Percentiles rank a stretch among this genome's conserved stretches.
Conservation (phyloP, 768 basidiomycete genomes). For the Pleurotus djamor region DNA sequence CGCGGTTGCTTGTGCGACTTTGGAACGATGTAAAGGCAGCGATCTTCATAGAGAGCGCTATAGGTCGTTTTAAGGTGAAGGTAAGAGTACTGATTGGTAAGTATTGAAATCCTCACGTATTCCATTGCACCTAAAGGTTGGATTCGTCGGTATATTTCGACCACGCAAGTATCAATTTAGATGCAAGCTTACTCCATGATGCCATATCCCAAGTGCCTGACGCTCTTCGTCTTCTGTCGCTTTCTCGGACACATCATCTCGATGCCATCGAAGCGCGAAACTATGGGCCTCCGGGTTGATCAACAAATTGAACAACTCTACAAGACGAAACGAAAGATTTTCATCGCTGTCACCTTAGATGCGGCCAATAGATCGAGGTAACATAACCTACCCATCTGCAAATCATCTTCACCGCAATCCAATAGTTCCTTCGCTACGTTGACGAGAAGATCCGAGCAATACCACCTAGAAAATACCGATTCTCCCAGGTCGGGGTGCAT, state of each 20-base stretch:
- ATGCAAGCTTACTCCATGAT: slow-evolving; percentile 57
- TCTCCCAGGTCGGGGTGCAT: slow-evolving; percentile 77
- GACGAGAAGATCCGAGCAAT: slow-evolving; percentile 52
- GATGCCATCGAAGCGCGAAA: slow-evolving; percentile 79
- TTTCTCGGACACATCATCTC: slow-evolving; percentile 66
- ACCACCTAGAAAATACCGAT: slow-evolving; percentile 62
- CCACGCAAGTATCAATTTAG: not conserved
- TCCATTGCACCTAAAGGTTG: slow-evolving; percentile 73
- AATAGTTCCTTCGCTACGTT: slow-evolving; percentile 43
- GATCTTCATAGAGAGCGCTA: slow-evolving; percentile 67
- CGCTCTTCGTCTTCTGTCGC: slow-evolving; percentile 61
- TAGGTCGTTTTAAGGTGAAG: no score
- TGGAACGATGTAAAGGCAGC: slow-evolving; percentile 71
- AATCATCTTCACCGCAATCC: slow-evolving; percentile 50
- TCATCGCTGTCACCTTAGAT: not conserved
- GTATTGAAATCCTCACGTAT: slow-evolving; percentile 50
- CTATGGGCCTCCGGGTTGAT: slow-evolving; percentile 64
- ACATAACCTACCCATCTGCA: slow-evolving; percentile 67
- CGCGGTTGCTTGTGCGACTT: slow-evolving; percentile 59
- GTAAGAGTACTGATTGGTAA: not conserved
- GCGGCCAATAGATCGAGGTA: not conserved
- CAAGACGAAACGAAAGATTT: not conserved
- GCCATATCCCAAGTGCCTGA: slow-evolving; percentile 53
- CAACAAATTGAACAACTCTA: slow-evolving; percentile 75
- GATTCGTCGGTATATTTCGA: not conserved